Conservation (phyloP, 352 stramenopile species). For the Phytophthora syringae region DNA sequence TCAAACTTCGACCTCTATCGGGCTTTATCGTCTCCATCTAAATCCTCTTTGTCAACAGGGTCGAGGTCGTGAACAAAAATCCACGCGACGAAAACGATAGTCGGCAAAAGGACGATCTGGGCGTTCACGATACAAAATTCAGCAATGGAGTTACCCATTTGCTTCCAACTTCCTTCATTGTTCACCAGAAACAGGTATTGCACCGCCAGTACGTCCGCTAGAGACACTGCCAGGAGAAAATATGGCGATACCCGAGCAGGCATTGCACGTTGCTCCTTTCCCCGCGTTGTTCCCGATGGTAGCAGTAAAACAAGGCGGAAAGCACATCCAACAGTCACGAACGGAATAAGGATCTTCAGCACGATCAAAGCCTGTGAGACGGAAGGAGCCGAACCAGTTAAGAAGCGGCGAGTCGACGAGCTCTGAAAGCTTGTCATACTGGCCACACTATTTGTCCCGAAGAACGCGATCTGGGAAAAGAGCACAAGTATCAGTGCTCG, state of each 20-base stretch:
- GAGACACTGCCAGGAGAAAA: constrained; percentile 62
- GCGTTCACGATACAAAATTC: constrained; percentile 83
- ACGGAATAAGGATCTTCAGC: constrained; percentile 79
- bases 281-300: constrained; percentile 14
- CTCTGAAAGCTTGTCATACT: constrained; percentile 86
- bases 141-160: constrained; percentile 88
- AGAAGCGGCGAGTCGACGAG: constrained; percentile 76
- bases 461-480: constrained; percentile 84
- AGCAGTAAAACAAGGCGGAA: constrained; percentile 61
- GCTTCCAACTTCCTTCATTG: constrained; percentile 87
- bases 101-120: constrained; percentile 73
- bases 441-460: constrained; percentile 81
- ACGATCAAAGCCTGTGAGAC: constrained; percentile 72
- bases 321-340: constrained; percentile 67
- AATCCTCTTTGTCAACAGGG: constrained; percentile 9
- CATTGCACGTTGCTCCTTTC: constrained; percentile 13
- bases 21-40: constrained; percentile 21
- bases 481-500: constrained; percentile 75
- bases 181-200: constrained; percentile 82
- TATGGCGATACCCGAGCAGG: constrained; percentile 39
- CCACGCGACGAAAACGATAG: constrained; percentile 55
- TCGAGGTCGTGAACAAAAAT: constrained; percentile 39
- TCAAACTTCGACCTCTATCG: constrained; percentile 12
- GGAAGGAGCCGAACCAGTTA: constrained; percentile 67
- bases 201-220: constrained; percentile 72